Evolutionary conservation across 1,284 basidiomycete species (phyloP), one percentile per base, ranked within the genome.

Genomic region (Athelia psychrophila): DNA sequence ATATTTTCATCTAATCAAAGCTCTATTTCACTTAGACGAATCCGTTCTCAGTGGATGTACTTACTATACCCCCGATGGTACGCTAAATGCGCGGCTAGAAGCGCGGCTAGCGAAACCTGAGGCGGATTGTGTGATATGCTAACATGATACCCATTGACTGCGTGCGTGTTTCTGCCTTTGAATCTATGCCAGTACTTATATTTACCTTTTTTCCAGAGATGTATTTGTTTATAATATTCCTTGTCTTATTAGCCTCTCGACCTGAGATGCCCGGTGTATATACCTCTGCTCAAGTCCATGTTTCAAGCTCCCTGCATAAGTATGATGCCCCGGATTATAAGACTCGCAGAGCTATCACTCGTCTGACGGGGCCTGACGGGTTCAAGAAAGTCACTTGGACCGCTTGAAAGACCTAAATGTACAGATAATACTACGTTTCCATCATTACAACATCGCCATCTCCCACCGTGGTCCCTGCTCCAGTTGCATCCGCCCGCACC

Each of bases 91-190:
- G 0, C 71, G 76, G 18, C 65, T 88, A 3, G 84, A 86, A 60
- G 83, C 78, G 3, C 69, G 73, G 32, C 69, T 88, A 8, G 69
- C 63, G 12, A 76, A 71, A 53, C 69, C 76, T 1, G 70, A 74
- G n/a, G 51, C 68, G 2, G 82, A 84, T 1, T 86, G 84, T 57
- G 62, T 82, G 13, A 78, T 86, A 36, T 84, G 81, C 56, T 87
- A 63, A 70, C 27, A 30, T 30, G 27, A 30, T 30, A 30, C 27
- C 27, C 27, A 30, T 5, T 47, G 22, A 13, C 33, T 36, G 13
- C 40, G 5, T 23, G 18, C 16, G 40, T n/a, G 40, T 42, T 18
- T 18, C n/a, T 23, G 6, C 40, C 16, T 42, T 18, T 16, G 8
- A 23, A 18, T 23, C 22, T 42, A 8, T 23, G n/a, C 16, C 10